Percentiles rank a stretch among this genome's conserved stretches.
phyloP scores from a whole-genome alignment of 441 rosid genomes.

The Gossypium schwendimanii region DNA sequence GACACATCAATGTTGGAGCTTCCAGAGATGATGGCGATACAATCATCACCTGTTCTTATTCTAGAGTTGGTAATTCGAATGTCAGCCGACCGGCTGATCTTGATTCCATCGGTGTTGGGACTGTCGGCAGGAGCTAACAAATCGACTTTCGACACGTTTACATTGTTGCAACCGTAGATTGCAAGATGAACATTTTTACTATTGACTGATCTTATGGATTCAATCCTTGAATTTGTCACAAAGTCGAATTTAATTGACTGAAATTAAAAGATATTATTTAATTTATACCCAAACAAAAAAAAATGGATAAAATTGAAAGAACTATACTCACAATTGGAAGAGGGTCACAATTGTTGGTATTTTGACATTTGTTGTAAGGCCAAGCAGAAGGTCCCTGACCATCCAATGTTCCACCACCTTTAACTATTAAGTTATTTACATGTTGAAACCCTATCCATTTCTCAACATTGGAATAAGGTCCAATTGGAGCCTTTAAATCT shows the following conservation, averaged over 20 bases:
- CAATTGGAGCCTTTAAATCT: constrained; percentile 27
- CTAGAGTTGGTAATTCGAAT: constrained; percentile 13
- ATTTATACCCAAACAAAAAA: no score
- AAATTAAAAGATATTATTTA: background rate
- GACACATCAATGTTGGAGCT: constrained; percentile 14
- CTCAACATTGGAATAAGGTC: background rate
- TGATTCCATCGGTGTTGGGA: background rate
- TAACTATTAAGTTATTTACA: constrained; percentile 17
- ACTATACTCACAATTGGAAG: background rate
- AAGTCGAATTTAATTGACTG: background rate
- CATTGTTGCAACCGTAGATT: background rate
- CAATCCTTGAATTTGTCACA: background rate
- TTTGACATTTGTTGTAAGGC: background rate
- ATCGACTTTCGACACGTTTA: background rate
- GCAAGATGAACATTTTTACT: background rate
- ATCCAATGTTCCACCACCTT: background rate
- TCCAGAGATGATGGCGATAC: constrained; percentile 31
- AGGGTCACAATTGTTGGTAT: background rate
- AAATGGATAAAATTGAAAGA: background rate
- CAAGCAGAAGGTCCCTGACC: background rate
- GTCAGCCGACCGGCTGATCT: background rate
- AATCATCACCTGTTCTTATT: constrained; percentile 49
- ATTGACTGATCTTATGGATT: background rate
- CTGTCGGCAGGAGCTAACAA: background rate
- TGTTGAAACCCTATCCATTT: constrained; percentile 33